These are phyloP conservation scores for Puccinia horiana DNA, from an alignment of 1,284 basidiomycete species.

Conservation along the genomic window DNA sequence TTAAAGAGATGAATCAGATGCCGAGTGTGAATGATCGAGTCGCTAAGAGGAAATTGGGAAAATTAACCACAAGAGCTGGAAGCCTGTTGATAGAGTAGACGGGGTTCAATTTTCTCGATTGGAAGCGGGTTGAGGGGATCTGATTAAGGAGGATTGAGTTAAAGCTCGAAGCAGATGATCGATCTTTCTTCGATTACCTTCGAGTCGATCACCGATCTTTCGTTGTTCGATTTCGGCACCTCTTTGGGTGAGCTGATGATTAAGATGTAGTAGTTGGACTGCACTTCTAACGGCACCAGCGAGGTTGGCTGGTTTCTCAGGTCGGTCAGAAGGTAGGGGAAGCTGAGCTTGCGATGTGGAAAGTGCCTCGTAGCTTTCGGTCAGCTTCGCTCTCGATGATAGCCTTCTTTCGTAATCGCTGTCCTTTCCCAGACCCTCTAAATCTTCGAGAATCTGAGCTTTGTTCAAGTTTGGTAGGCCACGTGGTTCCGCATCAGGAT, in stretches of 20 bases:
- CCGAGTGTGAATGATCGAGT: neutral
- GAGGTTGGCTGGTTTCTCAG: neutral
- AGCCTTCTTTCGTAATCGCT: neutral
- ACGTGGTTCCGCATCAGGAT: neutral
- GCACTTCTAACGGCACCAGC: slow-evolving; percentile 19
- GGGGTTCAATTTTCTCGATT: neutral
- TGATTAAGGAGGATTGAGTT: neutral
- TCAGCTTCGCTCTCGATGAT: neutral
- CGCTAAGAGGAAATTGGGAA: neutral
- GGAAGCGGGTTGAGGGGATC: neutral
- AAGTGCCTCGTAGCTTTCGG: neutral
- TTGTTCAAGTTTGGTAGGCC: neutral
- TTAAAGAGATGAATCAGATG: neutral
- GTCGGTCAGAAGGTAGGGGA: slow-evolving; percentile 4
- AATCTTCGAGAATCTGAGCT: slow-evolving; percentile 5
- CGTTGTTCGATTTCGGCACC: slow-evolving; percentile 13
- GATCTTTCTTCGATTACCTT: slow-evolving; percentile 20
- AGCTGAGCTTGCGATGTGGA: neutral
- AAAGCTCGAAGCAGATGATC: slow-evolving; percentile 25
- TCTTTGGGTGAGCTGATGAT: slow-evolving; percentile 15
- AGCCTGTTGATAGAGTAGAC: neutral
- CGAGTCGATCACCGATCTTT: slow-evolving; percentile 22
- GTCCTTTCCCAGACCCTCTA: neutral
- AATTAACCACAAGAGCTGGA: neutral
- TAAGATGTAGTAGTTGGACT: slow-evolving; percentile 6